These are phyloP conservation scores for Ophiognomonia clavigignenti-juglandacearum DNA, from an alignment of 2,329 filamentous ascomycete genomes.

Conservation along the genomic window DNA sequence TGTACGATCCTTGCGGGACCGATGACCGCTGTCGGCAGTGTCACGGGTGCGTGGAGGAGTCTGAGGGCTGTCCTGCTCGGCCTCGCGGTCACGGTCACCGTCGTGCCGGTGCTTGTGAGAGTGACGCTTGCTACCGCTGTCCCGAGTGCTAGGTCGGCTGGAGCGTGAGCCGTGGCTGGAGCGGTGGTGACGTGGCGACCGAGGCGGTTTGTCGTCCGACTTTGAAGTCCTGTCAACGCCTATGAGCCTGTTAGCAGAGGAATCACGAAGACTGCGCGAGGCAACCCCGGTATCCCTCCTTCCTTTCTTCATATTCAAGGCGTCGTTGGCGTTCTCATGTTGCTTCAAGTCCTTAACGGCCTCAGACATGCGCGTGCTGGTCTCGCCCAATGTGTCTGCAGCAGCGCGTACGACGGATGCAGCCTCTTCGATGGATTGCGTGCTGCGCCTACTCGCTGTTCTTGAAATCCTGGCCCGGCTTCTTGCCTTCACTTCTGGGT, in stretches of 20 bases:
- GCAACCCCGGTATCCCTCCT: conserved; percentile 13
- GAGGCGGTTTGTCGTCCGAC: conserved; percentile 28
- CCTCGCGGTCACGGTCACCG: conserved; percentile 26
- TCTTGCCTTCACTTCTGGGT: conserved; percentile 34
- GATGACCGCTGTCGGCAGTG: conserved; percentile 32
- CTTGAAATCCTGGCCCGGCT: conserved; percentile 38
- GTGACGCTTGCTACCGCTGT: conserved; percentile 24
- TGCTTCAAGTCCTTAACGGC: conserved; percentile 24
- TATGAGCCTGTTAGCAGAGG: conserved; percentile 53
- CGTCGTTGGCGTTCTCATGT: conserved; percentile 11
- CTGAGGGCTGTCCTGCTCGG: conserved; percentile 29
- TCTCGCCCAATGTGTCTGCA: conserved; percentile 34
- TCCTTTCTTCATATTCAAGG: conserved; percentile 13
- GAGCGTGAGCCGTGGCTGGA: conserved; percentile 25
- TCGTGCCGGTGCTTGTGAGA: conserved; percentile 34
- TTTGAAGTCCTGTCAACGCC: conserved; percentile 38
- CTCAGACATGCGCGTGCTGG: conserved; percentile 18
- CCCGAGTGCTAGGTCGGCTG: conserved; percentile 23
- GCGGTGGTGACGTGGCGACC: conserved; percentile 25
- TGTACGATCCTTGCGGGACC: conserved; percentile 33
- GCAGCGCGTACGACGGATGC: conserved; percentile 51
- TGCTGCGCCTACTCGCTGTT: conserved; percentile 39
- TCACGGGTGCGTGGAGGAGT: conserved; percentile 41
- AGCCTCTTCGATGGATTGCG: conserved; percentile 46
- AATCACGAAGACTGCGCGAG: conserved; percentile 29